Evolutionary conservation across 257 asterid species (phyloP), one percentile per base, ranked within the genome.

Genomic region (Nemophila menziesii): DNA sequence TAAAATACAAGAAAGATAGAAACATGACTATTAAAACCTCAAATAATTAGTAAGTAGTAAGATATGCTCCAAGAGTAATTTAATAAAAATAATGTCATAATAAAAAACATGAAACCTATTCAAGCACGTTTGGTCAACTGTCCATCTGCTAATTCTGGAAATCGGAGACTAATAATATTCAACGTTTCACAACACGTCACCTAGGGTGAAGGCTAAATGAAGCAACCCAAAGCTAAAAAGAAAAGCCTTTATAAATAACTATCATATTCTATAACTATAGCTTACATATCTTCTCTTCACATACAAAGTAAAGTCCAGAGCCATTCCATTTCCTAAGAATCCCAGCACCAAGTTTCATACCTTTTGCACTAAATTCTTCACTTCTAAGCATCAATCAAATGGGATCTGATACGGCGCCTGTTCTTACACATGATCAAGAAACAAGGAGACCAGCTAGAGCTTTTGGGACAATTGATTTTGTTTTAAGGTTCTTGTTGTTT

Each of bases 401-500:
- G 11, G 13, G 16, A 40, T 4, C 45, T 16, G 45, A 40, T 13
- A 18, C 13, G 16, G 17, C 13, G 7, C 14, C 23, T 4, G 23
- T 40, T 19, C 21, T n/a, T 40, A 40, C 45, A 40, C n/a, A n/a
- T n/a, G n/a, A n/a, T 16, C 23, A 40, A 16, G 45, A 11, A 17
- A 20, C n/a, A 20, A 40, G 10, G 23, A 3, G 43, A 8, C 12
- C 2, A 7, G 1, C 36, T 29, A 29, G 36, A 3, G 37, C 33
- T 22, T 22, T 33, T 44, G 49, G 26, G 11, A 9, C 43, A 49
- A 49, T 26, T 27, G 49, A 52, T 42, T 29, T 52, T 27, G 33
- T 43, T 11, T 29, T 52, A 43, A 52, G 58, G 23, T 43, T 52
- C 20, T 29, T 52, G 37, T 20, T 52, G 49, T 52, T 52, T 42